phyloP scores from a whole-genome alignment of 176 grass and related monocot species.

The Musa itinerans region DNA sequence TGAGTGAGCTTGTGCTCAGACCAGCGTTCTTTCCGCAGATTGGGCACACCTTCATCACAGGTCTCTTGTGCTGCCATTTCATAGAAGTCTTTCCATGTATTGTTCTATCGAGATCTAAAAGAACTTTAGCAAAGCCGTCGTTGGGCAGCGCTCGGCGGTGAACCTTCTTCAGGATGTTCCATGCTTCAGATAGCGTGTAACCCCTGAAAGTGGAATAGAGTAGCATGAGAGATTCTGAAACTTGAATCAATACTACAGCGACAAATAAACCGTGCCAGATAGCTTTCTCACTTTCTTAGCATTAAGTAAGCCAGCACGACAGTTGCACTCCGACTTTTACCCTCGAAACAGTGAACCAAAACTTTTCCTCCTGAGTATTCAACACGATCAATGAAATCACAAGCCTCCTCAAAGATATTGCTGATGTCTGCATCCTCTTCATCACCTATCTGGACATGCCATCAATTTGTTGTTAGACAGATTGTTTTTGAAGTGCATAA shows the following conservation, averaged over 20 bases:
- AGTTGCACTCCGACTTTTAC: conserved; percentile 89
- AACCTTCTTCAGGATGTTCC: conserved; percentile 73
- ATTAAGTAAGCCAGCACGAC: conserved; percentile 77
- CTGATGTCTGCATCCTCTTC: conserved; percentile 88
- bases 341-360: conserved; percentile 91
- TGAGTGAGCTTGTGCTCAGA: conserved; percentile 90
- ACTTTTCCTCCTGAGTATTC: conserved; percentile 56
- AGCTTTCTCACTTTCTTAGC: conserved; percentile 60
- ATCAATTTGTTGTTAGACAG: not conserved
- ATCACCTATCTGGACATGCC: conserved; percentile 58
- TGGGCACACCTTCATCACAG: conserved; percentile 87
- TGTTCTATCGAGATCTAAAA: conserved; percentile 57
- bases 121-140: conserved; percentile 67
- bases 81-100: conserved; percentile 79
- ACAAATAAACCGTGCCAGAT: not conserved
- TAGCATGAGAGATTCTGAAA: not conserved
- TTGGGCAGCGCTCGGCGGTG: conserved; percentile 80
- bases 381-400: conserved; percentile 54
- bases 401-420: conserved; percentile 75
- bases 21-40: conserved; percentile 77
- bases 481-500: not conserved
- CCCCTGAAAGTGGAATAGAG: conserved; percentile 29
- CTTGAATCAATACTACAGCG: not conserved
- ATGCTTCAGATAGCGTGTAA: conserved; percentile 60
- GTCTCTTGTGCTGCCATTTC: conserved; percentile 86